Percentiles rank a stretch among this genome's conserved stretches.
Conservation (phyloP, 805 yeast genomes). For the Ogataea pignaliae region DNA sequence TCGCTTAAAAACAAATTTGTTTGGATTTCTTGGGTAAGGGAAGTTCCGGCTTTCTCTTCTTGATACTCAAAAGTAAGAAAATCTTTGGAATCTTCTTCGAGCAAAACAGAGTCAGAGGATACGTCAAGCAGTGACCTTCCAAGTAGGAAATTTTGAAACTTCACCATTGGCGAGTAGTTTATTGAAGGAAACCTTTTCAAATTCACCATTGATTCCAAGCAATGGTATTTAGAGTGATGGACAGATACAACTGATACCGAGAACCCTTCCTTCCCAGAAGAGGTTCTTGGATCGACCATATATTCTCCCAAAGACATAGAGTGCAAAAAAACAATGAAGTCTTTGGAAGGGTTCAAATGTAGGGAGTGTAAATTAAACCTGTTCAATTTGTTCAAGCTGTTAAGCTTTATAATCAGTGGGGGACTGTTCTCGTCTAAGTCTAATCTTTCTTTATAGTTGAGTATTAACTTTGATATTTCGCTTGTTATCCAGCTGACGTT, state of each 20-base stretch:
- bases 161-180: background rate
- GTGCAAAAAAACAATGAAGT: constrained; percentile 8
- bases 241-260: background rate
- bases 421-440: background rate
- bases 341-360: constrained; percentile 7
- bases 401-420: constrained; percentile 11
- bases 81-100: too few species aligned
- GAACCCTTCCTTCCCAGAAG: constrained; percentile 9
- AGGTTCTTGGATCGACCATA: constrained; percentile 10
- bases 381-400: constrained; percentile 8
- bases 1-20: constrained; percentile 7
- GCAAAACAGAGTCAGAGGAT: background rate
- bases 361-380: constrained; percentile 6
- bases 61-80: background rate
- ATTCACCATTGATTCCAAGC: background rate
- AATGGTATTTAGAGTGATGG: background rate
- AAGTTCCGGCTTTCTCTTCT: background rate
- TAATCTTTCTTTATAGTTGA: constrained; percentile 9
- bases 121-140: background rate
- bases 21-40: constrained; percentile 1
- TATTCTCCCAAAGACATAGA: constrained; percentile 4
- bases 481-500: constrained; percentile 6
- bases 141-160: too few species aligned
- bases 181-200: background rate
- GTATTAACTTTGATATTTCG: background rate